Conservation (phyloP, 1,284 basidiomycete species). For the Schizopora paradoxa region DNA sequence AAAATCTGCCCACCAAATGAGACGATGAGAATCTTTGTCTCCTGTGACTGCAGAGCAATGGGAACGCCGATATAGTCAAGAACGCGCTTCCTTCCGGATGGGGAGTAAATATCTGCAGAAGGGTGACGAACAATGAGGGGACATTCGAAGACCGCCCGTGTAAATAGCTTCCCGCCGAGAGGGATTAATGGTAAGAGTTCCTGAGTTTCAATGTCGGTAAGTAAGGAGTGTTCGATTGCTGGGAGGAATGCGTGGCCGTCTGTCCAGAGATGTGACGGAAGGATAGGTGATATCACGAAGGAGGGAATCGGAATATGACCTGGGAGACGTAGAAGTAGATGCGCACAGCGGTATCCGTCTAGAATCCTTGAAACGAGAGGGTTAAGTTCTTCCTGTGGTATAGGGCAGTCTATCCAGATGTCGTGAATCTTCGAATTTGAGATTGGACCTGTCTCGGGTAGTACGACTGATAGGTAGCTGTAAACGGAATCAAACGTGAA, state of each 20-base stretch:
- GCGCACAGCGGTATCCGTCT: slow-evolving; percentile 65
- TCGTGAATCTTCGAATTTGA: neutral
- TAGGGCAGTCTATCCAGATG: slow-evolving; percentile 43
- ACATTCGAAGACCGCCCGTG: slow-evolving; percentile 43
- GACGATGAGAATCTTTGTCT: slow-evolving; percentile 61
- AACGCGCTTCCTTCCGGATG: slow-evolving; percentile 44
- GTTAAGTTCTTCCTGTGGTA: slow-evolving; percentile 42
- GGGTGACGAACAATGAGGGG: slow-evolving; percentile 63
- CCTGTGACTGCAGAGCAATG: slow-evolving; percentile 38
- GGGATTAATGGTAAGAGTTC: slow-evolving; percentile 26
- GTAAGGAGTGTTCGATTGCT: slow-evolving; percentile 39
- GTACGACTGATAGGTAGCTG: slow-evolving; percentile 54
- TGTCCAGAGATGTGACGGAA: slow-evolving; percentile 65
- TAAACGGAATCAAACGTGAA: slow-evolving; percentile 81
- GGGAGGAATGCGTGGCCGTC: slow-evolving; percentile 43
- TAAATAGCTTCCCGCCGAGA: slow-evolving; percentile 16
- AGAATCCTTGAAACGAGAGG: slow-evolving; percentile 60
- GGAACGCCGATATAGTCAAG: slow-evolving; percentile 59
- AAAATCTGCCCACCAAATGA: slow-evolving; percentile 77
- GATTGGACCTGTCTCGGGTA: slow-evolving; percentile 18
- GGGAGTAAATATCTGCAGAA: slow-evolving; percentile 42
- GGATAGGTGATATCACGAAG: slow-evolving; percentile 44
- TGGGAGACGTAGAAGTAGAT: slow-evolving; percentile 64
- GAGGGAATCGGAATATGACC: slow-evolving; percentile 73
- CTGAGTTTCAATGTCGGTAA: slow-evolving; percentile 25